Percentiles rank a stretch among this genome's conserved stretches.
Evolutionary conservation across 768 basidiomycete genomes (phyloP).

Genomic region (Collybia nuda): DNA sequence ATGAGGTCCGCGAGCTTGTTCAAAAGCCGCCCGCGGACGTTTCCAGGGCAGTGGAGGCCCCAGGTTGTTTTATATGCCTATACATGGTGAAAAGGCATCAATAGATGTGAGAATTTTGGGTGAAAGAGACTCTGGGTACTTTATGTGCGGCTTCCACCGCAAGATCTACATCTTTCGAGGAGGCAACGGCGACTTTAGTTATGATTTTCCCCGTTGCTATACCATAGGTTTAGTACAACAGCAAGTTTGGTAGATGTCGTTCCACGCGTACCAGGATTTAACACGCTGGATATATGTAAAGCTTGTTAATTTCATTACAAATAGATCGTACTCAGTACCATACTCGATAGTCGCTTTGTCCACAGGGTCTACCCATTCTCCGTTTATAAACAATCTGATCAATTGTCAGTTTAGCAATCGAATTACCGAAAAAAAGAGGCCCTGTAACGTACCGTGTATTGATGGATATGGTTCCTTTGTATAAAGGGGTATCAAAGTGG

Average conservation of each 20-base stretch:
- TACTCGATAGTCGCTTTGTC: constrained; percentile 64
- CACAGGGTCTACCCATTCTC: constrained; percentile 60
- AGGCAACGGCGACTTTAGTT: constrained; percentile 26
- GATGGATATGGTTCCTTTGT: constrained; percentile 17
- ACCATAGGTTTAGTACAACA: neutral
- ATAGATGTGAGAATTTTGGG: neutral
- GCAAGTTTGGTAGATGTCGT: too few species aligned
- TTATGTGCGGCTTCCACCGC: constrained; percentile 61
- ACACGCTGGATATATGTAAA: too few species aligned
- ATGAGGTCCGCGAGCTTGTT: constrained; percentile 31
- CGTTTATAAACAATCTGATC: constrained; percentile 73
- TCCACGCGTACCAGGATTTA: too few species aligned
- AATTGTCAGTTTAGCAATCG: too few species aligned
- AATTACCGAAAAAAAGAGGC: too few species aligned
- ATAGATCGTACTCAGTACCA: too few species aligned
- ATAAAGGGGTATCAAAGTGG: constrained; percentile 17
- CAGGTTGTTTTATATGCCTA: constrained; percentile 54
- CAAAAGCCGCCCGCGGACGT: constrained; percentile 23
- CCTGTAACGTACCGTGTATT: constrained; percentile 16
- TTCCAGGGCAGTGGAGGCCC: constrained; percentile 60
- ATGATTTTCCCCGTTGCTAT: neutral
- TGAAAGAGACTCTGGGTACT: constrained; percentile 24
- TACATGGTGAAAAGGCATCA: neutral
- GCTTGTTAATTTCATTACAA: too few species aligned
- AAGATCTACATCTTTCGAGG: constrained; percentile 60